Evolutionary conservation across 768 basidiomycete genomes (phyloP).

Genomic region (Leccinum ochraceum): DNA sequence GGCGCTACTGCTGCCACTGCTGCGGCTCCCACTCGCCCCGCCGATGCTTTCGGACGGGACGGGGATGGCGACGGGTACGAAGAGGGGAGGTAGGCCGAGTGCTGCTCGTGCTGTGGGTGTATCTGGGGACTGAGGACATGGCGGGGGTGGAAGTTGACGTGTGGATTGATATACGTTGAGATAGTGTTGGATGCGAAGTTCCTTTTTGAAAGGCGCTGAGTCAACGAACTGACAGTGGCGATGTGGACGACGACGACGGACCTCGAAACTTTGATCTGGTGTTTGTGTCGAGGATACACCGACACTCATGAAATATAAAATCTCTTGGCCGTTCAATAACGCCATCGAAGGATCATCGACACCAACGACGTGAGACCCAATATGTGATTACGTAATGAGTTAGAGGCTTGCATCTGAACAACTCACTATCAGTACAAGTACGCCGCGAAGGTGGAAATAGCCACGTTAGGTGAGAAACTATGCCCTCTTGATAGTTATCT

Average conservation of each 20-base stretch:
- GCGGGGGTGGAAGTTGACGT: conserved; percentile 44
- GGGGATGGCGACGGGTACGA: conserved; percentile 42
- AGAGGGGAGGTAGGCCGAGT: conserved; percentile 50
- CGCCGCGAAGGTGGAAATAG: no score
- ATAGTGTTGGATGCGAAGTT: conserved; percentile 58
- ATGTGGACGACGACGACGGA: conserved; percentile 3
- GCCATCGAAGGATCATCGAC: conserved; percentile 12
- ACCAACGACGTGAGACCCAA: background rate
- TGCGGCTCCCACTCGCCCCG: background rate
- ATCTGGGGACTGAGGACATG: conserved; percentile 50
- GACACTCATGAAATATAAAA: conserved; percentile 31
- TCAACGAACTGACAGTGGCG: no score
- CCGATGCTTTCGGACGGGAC: conserved; percentile 6
- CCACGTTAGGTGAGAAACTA: no score
- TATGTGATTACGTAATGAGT: conserved; percentile 5
- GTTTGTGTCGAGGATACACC: conserved; percentile 17
- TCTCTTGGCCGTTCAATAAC: conserved; percentile 14
- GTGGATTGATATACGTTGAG: conserved; percentile 47
- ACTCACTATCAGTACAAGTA: no score
- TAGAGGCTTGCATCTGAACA: no score
- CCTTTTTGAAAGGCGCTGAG: conserved; percentile 37
- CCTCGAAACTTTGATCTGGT: conserved; percentile 32
- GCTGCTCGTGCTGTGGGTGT: conserved; percentile 43
- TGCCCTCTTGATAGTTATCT: no score
- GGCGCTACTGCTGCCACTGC: background rate